Evolutionary conservation across 768 basidiomycete species (phyloP).

Genomic region (Boletellus ananiceps): DNA sequence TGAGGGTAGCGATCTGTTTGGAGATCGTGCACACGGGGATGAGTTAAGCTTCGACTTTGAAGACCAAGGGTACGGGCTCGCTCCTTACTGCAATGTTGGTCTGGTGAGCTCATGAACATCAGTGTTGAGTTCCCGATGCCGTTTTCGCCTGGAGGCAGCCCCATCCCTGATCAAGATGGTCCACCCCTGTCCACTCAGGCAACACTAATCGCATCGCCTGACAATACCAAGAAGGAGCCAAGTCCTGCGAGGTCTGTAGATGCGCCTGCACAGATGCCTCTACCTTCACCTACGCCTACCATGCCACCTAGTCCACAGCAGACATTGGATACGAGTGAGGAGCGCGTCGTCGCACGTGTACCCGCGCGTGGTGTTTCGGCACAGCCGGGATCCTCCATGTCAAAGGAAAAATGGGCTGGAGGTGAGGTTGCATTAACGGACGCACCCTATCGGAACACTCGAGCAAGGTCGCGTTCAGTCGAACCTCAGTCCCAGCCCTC

Average conservation of each 20-base stretch:
- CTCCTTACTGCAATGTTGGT: neutral
- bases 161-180: neutral
- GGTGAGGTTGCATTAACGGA: neutral
- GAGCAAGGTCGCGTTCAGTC: conserved; percentile 21
- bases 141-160: neutral
- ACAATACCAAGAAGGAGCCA: neutral
- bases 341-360: conserved; percentile 1
- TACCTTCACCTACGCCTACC: neutral
- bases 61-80: conserved; percentile 12
- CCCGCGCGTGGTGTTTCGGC: conserved; percentile 9
- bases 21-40: conserved; percentile 9
- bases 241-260: neutral
- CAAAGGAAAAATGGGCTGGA: neutral
- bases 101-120: neutral
- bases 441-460: conserved; percentile 17
- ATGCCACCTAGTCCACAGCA: conserved; percentile 10
- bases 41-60: neutral
- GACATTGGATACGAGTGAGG: conserved; percentile 3
- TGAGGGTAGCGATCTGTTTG: conserved; percentile 22
- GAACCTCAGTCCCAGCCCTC: conserved; percentile 5
- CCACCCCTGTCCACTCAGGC: conserved; percentile 22
- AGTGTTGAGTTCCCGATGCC: conserved; percentile 5
- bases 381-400: conserved; percentile 11
- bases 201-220: conserved; percentile 24
- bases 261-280: neutral